phyloP scores from a whole-genome alignment of 208 protist genomes.

The Histomonas meleagridis region DNA sequence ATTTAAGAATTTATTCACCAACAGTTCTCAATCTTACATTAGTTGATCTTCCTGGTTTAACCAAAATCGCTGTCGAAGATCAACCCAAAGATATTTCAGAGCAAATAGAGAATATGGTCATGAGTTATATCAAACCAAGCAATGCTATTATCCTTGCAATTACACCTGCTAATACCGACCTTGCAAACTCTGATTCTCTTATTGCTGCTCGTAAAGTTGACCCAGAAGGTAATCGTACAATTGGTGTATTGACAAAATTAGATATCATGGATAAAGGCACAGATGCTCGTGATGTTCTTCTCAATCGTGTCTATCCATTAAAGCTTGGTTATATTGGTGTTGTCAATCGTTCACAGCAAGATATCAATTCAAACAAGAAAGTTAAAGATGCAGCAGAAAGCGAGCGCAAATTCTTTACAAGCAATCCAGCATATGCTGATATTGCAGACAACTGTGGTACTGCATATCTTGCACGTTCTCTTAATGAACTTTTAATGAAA shows the following conservation, averaged over 20 bases:
- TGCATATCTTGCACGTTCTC: constrained; percentile 40
- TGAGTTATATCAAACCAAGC: constrained; percentile 77
- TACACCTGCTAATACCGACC: constrained; percentile 90
- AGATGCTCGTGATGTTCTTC: constrained; percentile 85
- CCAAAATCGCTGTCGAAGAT: constrained; percentile 86
- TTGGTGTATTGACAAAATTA: constrained; percentile 32
- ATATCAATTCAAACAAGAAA: constrained; percentile 72
- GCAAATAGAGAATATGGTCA: constrained; percentile 86
- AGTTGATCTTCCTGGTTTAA: constrained; percentile 96
- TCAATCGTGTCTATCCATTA: constrained; percentile 74
- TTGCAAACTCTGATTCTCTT: constrained; percentile 94
- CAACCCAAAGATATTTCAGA: constrained; percentile 90
- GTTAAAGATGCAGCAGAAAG: constrained; percentile 64
- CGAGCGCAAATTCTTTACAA: constrained; percentile 66
- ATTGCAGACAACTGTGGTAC: constrained; percentile 48
- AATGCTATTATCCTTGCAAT: constrained; percentile 95
- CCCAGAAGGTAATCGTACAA: constrained; percentile 16
- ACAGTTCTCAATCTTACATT: constrained; percentile 92
- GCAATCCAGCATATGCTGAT: constrained; percentile 69
- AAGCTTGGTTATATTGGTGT: constrained; percentile 89
- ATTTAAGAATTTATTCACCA: constrained; percentile 80
- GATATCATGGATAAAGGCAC: constrained; percentile 64
- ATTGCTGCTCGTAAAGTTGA: constrained; percentile 71
- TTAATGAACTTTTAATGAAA: constrained; percentile 68
- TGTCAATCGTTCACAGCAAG: constrained; percentile 87